A percentile compares a stretch with the other conserved stretches of the same genome.
Evolutionary conservation across 306 rosid species (phyloP).

Genomic region (Corylus heterophylla): DNA sequence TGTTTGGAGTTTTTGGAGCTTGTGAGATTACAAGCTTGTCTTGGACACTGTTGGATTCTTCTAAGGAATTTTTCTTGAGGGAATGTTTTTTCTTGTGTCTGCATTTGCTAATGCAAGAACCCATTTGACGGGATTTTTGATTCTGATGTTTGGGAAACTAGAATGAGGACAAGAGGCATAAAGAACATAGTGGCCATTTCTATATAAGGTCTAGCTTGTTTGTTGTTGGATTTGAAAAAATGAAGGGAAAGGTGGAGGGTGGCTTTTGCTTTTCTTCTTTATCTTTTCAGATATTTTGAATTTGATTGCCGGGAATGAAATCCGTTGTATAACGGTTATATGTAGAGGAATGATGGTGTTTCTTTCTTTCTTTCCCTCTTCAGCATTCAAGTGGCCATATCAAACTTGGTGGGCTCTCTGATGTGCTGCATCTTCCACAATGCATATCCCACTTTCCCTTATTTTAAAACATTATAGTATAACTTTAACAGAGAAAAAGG

Average conservation of each 20-base stretch:
- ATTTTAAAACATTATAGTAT: background rate
- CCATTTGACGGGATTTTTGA: constrained; percentile 48
- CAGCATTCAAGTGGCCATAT: background rate
- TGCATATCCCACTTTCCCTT: background rate
- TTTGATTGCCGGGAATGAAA: constrained; percentile 65
- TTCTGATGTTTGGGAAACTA: background rate
- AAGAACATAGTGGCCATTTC: constrained; percentile 1
- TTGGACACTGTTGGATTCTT: constrained; percentile 13
- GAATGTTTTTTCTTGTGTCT: constrained; percentile 42
- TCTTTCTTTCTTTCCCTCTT: background rate
- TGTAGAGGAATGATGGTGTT: constrained; percentile 17
- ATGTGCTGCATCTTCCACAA: background rate
- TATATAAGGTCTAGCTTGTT: constrained; percentile 8
- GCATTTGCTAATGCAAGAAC: constrained; percentile 95
- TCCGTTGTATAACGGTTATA: constrained; percentile 86
- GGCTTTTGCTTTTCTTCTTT: constrained; percentile 42
- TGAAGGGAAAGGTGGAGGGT: constrained; percentile 28
- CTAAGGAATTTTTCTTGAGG: constrained; percentile 38
- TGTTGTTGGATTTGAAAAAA: constrained; percentile 32
- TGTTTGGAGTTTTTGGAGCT: constrained; percentile 26
- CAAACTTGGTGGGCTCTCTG: background rate
- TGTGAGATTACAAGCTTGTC: constrained; percentile 60
- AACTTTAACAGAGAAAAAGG: background rate
- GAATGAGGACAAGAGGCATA: background rate
- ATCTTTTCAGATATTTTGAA: constrained; percentile 55